Base-by-base conservation (phyloP, 768 basidiomycete species). In the Amanita phalloides region DNA sequence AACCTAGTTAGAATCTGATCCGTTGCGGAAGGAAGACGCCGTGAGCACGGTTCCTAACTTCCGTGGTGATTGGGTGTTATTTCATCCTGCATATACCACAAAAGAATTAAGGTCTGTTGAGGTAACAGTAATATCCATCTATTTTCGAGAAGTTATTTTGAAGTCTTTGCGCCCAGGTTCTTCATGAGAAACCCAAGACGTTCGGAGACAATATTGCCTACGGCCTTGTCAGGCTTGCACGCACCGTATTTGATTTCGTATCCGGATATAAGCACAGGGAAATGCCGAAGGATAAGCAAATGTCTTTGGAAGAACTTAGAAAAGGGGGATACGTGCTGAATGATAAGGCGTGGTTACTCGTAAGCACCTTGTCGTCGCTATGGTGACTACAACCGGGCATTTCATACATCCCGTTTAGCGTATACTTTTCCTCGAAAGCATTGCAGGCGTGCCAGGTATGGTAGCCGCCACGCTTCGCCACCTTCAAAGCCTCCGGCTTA, bases 391-490 rank as follows among this genome's bases (percentile, higher is more conserved):
- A 10, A 14, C 4, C 20, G 25, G 51, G 36, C 33, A 17, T 1
- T 48, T 35, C 11, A 21, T 38, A 10, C 43, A 20, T 30, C 35
- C 23, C 49, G 33, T 38, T 9, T 51, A 78, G 78, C 73, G 78
- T 35, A 77, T 78, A 47, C 58, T 77, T 23, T 72, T 75, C 69
- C 74, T 98, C 32, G 95, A 98, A 68, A 84, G 78, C 48, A 81
- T 96, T 49, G 96, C 96, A 10, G 96, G 90, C 20, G 93, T 97
- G 1, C 95, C 95, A 17, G 94, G 94, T 4, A 94, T 94, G 90
- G 91, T 88, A n/a, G 90, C 82, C 10, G 89, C 87, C 7, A 84
- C 84, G 26, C 72, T 94, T 33, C 78, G 96, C 25, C 96, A 99
- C 68, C 73, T 99, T 32, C 77, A 78, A 38, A 92, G 90, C 64